Conservation (phyloP, 2,329 filamentous ascomycete genomes). For the Trichoderma guizhouense region DNA sequence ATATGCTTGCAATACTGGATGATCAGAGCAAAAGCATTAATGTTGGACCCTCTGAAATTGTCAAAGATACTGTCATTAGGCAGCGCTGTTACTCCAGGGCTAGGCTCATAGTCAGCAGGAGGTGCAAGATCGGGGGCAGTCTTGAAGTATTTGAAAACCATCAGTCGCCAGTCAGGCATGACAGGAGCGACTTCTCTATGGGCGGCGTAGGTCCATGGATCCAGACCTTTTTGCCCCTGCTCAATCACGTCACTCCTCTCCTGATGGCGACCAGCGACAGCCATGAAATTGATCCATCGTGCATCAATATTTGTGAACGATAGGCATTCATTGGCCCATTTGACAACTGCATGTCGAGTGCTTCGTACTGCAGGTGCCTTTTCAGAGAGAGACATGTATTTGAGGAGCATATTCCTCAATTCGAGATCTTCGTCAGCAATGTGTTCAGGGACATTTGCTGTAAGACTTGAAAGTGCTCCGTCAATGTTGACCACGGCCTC, state of each 20-base stretch:
- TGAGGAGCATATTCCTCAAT: conserved; percentile 58
- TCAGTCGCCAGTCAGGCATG: conserved; percentile 51
- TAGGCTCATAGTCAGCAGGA: conserved; percentile 27
- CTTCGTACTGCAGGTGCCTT: conserved; percentile 59
- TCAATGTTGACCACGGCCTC: conserved; percentile 85
- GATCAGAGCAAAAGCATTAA: conserved; percentile 63
- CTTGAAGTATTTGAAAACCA: conserved; percentile 50
- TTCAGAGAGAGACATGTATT: conserved; percentile 60
- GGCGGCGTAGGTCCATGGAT: conserved; percentile 56
- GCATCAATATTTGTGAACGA: conserved; percentile 74
- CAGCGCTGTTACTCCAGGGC: background rate
- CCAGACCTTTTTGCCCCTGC: conserved; percentile 83
- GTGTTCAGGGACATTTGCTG: conserved; percentile 41
- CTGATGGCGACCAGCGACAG: conserved; percentile 61
- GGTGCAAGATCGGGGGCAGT: conserved; percentile 30
- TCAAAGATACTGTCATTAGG: conserved; percentile 32
- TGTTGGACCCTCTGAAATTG: conserved; percentile 46
- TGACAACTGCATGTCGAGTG: conserved; percentile 75
- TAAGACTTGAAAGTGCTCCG: conserved; percentile 76
- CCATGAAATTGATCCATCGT: conserved; percentile 85
- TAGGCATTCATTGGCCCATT: conserved; percentile 87
- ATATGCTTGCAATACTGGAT: conserved; percentile 63
- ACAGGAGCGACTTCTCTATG: conserved; percentile 41
- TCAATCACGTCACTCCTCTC: conserved; percentile 82
- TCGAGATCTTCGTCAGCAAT: conserved; percentile 28